Conservation (phyloP, 75 land plant genomes). For the Cunninghamia lanceolata region DNA sequence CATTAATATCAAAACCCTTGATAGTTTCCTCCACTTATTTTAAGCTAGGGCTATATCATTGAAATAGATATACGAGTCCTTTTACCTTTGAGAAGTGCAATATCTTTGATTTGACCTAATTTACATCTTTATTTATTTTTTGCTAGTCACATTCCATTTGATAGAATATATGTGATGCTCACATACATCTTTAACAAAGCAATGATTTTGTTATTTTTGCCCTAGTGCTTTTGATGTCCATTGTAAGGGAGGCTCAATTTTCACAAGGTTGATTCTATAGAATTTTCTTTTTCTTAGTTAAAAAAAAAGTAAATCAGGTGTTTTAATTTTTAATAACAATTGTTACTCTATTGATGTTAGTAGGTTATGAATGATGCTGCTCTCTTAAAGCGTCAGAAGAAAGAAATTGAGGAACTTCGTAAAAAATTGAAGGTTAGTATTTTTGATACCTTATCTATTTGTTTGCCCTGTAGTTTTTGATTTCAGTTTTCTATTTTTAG, state of each 20-base stretch:
- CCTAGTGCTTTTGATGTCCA: neutral
- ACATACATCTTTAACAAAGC: neutral
- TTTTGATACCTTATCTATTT: neutral
- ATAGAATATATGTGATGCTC: neutral
- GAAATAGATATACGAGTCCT: neutral
- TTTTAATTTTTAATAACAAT: neutral
- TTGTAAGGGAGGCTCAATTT: neutral
- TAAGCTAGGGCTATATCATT: neutral
- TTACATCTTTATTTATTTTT: neutral
- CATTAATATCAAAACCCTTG: neutral
- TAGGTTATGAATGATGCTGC: neutral
- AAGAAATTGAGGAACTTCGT: constrained; percentile 5
- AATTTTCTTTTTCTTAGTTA: neutral
- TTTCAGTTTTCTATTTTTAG: neutral
- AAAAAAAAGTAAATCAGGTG: neutral
- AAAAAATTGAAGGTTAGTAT: neutral
- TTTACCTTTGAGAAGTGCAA: neutral
- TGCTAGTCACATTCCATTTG: neutral
- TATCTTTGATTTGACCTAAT: neutral
- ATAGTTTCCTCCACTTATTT: neutral
- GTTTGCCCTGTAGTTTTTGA: neutral
- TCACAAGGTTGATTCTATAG: neutral
- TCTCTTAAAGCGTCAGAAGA: neutral
- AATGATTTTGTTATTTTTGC: neutral
- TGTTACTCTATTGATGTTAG: neutral